A percentile compares a stretch with the other conserved stretches of the same genome.
Conservation (phyloP, 2,329 filamentous ascomycete genomes). For the Byssoonygena ceratinophila region DNA sequence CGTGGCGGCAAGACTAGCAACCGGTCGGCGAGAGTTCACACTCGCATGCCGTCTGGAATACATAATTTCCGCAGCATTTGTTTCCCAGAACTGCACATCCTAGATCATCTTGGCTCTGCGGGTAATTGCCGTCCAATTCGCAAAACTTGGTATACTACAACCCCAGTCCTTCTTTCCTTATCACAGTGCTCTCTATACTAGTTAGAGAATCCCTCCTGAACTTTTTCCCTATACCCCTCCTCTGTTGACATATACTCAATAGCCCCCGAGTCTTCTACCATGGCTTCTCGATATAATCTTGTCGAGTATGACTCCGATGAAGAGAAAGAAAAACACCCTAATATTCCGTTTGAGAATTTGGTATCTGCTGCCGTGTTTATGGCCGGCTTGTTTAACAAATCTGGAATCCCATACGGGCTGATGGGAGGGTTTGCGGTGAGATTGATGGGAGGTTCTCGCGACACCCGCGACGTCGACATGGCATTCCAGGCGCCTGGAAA, state of each 20-base stretch:
- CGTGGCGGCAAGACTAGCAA: not conserved
- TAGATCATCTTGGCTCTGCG: no score
- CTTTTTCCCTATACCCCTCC: no score
- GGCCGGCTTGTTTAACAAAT: not conserved
- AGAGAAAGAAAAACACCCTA: slow-evolving; percentile 8
- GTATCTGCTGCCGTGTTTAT: slow-evolving; percentile 5
- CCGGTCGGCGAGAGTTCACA: not conserved
- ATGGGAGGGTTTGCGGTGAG: slow-evolving; percentile 6
- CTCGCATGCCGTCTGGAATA: no score
- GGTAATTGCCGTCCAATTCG: no score
- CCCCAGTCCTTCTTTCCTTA: not conserved
- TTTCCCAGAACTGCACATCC: no score
- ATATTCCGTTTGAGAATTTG: slow-evolving; percentile 1
- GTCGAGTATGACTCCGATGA: slow-evolving; percentile 10
- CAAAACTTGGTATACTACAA: not conserved
- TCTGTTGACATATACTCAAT: not conserved
- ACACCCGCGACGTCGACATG: slow-evolving; percentile 4
- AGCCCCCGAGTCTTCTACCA: not conserved
- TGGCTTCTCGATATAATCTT: slow-evolving; percentile 8
- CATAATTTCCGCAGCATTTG: no score
- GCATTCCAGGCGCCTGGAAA: slow-evolving; percentile 6
- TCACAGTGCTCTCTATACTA: slow-evolving; percentile 5
- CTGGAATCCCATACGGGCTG: not conserved
- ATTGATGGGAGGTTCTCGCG: not conserved
- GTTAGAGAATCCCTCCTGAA: no score